Base-by-base conservation (phyloP, 1,284 basidiomycete genomes). In the Sanguinoderma infundibulare region DNA sequence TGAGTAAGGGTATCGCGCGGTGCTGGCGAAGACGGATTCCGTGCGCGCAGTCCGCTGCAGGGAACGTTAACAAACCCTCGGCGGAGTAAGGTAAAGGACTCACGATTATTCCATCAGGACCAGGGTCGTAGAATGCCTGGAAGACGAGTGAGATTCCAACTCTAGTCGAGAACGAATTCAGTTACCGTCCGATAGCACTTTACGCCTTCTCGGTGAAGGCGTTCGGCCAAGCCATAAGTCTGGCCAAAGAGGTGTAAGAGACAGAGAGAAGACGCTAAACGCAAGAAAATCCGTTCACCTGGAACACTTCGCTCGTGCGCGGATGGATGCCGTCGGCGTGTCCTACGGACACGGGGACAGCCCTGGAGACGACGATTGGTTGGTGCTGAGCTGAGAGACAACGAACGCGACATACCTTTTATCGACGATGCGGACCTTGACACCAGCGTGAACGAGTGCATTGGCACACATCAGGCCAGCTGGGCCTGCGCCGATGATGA, bases 281-380 rank as follows among this genome's bases (percentile, higher is more conserved):
- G 2, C 3, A 12, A 32, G 1, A 39, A 12, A 30, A 17, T 15
- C 53, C 5, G 24, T 67, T 40, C 54, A 85, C 89, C 82, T 91
- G 87, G 30, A 94, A 75, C 5, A 93, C 86, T 73, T 94, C 92
- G 52, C 92, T 84, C 0, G 90, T 91, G 39, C 91, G 82, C 0
- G 89, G 89, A 69, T 91, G 89, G 53, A 93, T 87, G 6, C 91
- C 91, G 69, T 94, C 91, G 0, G 90, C 91, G 69, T 92, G 90
- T 14, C 92, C 92, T 6, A 85, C 85, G 36, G 79, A 71, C 10
- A 91, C 82, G 67, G 82, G 86, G 17, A 67, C 63, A 6, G 87
- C 81, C 63, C 89, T 91, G 17, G 8, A 53, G 60, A 26, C 2
- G 15, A 49, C 14, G 28, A 52, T 10, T 3, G 34, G 24, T 38